Conservation (phyloP, 2,329 filamentous ascomycete genomes). For the Aspergillus ustus region DNA sequence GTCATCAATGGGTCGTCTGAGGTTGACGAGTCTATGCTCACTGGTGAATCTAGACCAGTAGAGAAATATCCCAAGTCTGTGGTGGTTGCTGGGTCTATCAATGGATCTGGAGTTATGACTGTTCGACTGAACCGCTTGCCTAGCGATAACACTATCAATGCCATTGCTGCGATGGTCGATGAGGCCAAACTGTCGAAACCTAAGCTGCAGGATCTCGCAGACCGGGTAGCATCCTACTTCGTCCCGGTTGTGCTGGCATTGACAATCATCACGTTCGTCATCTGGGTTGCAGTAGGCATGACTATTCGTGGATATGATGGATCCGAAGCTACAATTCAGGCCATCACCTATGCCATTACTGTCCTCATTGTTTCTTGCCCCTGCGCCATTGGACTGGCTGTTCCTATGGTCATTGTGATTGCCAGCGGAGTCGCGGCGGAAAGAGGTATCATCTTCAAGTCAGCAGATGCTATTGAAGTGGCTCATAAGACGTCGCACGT, state of each 20-base stretch:
- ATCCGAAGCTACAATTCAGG: conserved; percentile 58
- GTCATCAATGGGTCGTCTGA: conserved; percentile 67
- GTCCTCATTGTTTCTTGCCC: conserved; percentile 78
- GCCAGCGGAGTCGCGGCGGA: conserved; percentile 69
- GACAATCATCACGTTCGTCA: conserved; percentile 63
- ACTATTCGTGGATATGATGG: conserved; percentile 39
- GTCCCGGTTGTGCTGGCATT: conserved; percentile 67
- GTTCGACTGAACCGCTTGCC: conserved; percentile 65
- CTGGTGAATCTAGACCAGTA: conserved; percentile 69
- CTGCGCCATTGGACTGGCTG: conserved; percentile 74
- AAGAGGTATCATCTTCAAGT: conserved; percentile 71
- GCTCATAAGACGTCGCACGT: conserved; percentile 67
- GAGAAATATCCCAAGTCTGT: conserved; percentile 58
- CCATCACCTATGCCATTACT: conserved; percentile 73
- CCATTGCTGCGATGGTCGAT: conserved; percentile 73
- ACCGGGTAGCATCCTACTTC: conserved; percentile 70
- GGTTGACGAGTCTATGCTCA: conserved; percentile 78
- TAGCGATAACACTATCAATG: conserved; percentile 71
- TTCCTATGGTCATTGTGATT: conserved; percentile 79
- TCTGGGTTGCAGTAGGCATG: conserved; percentile 68
- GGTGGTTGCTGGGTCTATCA: conserved; percentile 69
- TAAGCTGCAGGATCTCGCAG: conserved; percentile 69
- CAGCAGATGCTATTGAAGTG: conserved; percentile 66
- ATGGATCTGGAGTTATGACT: conserved; percentile 56
- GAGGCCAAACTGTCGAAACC: conserved; percentile 71